Percentiles rank a stretch among this genome's conserved stretches.
These are phyloP conservation scores for Purshia tridentata DNA, from an alignment of 306 rosid species.

Conservation along the genomic window DNA sequence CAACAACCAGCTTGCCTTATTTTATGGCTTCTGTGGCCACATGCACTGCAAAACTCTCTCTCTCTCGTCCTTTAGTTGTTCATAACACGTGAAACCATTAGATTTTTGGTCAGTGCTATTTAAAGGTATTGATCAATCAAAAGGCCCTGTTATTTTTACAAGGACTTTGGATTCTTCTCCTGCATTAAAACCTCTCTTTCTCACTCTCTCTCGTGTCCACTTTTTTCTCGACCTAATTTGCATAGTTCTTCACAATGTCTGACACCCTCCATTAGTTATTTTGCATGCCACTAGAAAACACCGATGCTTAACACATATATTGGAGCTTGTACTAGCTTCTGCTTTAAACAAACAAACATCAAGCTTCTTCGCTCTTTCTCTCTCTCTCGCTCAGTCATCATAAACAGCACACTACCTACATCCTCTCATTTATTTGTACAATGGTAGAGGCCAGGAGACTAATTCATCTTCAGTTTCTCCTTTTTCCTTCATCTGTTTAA, in stretches of 20 bases:
- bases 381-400: not conserved
- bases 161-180: slow-evolving; percentile 28
- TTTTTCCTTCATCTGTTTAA: not conserved
- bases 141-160: slow-evolving; percentile 7
- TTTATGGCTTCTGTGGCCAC: slow-evolving; percentile 7
- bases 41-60: slow-evolving; percentile 4
- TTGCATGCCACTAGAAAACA: slow-evolving; percentile 27
- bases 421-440: not conserved
- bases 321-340: slow-evolving; percentile 9
- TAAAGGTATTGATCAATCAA: slow-evolving; percentile 14
- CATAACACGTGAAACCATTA: slow-evolving; percentile 38
- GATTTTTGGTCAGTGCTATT: slow-evolving; percentile 24
- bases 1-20: not conserved
- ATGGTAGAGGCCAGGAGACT: too few species aligned
- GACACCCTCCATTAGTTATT: slow-evolving; percentile 25
- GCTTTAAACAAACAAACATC: slow-evolving; percentile 8
- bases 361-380: not conserved
- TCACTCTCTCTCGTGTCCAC: not conserved
- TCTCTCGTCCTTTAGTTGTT: slow-evolving; percentile 23
- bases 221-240: slow-evolving; percentile 26
- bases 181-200: slow-evolving; percentile 11
- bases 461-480: not conserved
- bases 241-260: slow-evolving; percentile 22
- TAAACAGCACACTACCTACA: not conserved
- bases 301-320: slow-evolving; percentile 8